Evolutionary conservation across 2,329 filamentous ascomycete species (phyloP), one percentile per base, ranked within the genome.

Genomic region (Emydomyces testavorans): DNA sequence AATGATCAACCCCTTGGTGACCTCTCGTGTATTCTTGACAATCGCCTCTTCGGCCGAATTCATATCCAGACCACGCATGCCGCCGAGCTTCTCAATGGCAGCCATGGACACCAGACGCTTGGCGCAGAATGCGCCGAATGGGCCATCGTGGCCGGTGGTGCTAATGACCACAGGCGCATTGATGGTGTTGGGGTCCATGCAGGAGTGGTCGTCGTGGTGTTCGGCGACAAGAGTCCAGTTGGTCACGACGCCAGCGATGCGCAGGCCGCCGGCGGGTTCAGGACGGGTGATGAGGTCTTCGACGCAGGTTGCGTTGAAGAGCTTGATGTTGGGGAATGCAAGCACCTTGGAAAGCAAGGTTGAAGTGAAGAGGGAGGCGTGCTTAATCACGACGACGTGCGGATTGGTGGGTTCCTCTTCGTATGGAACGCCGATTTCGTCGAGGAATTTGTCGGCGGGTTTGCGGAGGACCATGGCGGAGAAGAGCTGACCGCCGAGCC

Each of bases 131-230:
- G 88, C 88, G 39, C 88, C 89, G 63, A 94, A 93, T 13, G 88
- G 88, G 39, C 78, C 89, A 56, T 95, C 88, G 60, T 95, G 88
- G 43, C 88, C 89, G 0, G 88, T 94, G 20, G 88, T 94, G 50
- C 82, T 87, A 71, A 95, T 84, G 61, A 94, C 74, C 50, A 94
- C 67, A 1, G 88, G 87, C 0, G 87, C 86, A 63, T 94, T 94
- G 77, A 94, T 94, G 60, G 88, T 94, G 78, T 92, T 94, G 57
- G 88, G 88, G 66, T 94, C 89, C 88, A 94, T 94, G 82, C 88
- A 94, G 52, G 79, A 85, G 71, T 94, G 87, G 64, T 90, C 84
- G 62, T 88, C 83, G 66, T 89, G 84, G 66, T 89, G 83, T 74
- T 90, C 84, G 36, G 82, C 79, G 41, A 94, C 88, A 21, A 94